These are phyloP conservation scores for Sclerotiophoma versabilis DNA, from an alignment of 2,329 filamentous ascomycete species.

Conservation along the genomic window DNA sequence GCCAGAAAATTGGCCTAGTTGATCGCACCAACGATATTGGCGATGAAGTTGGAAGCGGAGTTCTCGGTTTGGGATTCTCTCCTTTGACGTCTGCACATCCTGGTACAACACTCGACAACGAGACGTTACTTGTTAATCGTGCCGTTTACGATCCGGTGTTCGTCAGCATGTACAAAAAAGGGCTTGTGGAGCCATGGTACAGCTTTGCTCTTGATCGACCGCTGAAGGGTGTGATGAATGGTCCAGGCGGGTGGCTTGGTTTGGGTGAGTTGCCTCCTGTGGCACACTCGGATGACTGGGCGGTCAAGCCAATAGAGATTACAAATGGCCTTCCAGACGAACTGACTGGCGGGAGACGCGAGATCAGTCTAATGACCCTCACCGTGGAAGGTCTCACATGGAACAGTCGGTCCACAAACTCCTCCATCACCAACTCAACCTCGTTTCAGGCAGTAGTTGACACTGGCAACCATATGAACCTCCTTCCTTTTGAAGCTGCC, in stretches of 20 bases:
- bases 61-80: conserved; percentile 4
- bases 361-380: conserved; percentile 4
- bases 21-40: conserved; percentile 5
- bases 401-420: too few species aligned
- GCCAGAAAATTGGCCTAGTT: conserved; percentile 3
- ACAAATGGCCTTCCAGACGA: conserved; percentile 1
- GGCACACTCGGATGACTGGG: conserved; percentile 6
- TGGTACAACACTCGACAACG: conserved; percentile 1
- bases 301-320: conserved; percentile 5
- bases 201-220: conserved; percentile 3
- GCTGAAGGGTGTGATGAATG: not conserved
- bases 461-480: conserved; percentile 7
- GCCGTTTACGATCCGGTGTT: conserved; percentile 1
- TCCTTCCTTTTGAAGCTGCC: not conserved
- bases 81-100: conserved; percentile 5
- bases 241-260: conserved; percentile 6
- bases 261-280: conserved; percentile 5
- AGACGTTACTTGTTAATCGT: not conserved
- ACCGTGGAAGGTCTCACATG: not conserved
- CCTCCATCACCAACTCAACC: not conserved
- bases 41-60: conserved; percentile 2
- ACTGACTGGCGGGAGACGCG: not conserved
- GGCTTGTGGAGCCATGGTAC: conserved; percentile 4
- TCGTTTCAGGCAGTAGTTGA: conserved; percentile 7
- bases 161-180: conserved; percentile 7